A percentile compares a stretch with the other conserved stretches of the same genome.
These are phyloP conservation scores for Amanita subjunquillea DNA, from an alignment of 768 basidiomycete genomes.

Conservation along the genomic window DNA sequence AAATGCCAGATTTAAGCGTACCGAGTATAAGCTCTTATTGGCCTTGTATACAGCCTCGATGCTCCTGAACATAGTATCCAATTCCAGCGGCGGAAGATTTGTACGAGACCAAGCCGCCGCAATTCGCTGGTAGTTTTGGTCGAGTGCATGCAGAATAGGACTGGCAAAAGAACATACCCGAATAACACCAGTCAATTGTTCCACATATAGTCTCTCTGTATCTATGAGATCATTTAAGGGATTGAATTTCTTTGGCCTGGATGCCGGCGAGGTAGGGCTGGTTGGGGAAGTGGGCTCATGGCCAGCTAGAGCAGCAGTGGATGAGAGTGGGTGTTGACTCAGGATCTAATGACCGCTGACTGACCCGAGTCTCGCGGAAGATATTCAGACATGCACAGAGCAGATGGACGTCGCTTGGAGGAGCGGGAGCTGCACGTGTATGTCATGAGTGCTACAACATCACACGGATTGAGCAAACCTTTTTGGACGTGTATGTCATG, in stretches of 20 bases:
- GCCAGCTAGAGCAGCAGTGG: slow-evolving; percentile 14
- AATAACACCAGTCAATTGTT: slow-evolving; percentile 82
- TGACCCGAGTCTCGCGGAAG: neutral
- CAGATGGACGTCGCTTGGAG: neutral
- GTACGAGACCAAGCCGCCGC: slow-evolving; percentile 96
- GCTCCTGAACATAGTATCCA: slow-evolving; percentile 91
- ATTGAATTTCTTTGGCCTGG: slow-evolving; percentile 58
- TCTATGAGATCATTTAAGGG: slow-evolving; percentile 89
- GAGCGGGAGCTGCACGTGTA: neutral
- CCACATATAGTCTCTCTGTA: slow-evolving; percentile 88
- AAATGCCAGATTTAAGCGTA: slow-evolving; percentile 22
- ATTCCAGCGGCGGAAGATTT: slow-evolving; percentile 85
- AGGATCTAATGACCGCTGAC: slow-evolving; percentile 3
- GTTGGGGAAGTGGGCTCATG: slow-evolving; percentile 25
- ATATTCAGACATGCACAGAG: neutral
- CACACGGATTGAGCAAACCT: slow-evolving; percentile 30
- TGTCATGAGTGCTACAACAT: slow-evolving; percentile 16
- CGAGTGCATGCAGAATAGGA: slow-evolving; percentile 4
- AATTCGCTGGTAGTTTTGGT: slow-evolving; percentile 55
- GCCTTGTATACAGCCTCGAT: slow-evolving; percentile 91
- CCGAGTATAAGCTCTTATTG: slow-evolving; percentile 70
- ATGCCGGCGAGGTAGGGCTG: slow-evolving; percentile 23
- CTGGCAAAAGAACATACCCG: slow-evolving; percentile 44
- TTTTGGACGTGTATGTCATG: slow-evolving; percentile 13
- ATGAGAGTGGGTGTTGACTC: slow-evolving; percentile 1